phyloP scores from a whole-genome alignment of 345 rosid species.

The Arabidopsis arenosa region DNA sequence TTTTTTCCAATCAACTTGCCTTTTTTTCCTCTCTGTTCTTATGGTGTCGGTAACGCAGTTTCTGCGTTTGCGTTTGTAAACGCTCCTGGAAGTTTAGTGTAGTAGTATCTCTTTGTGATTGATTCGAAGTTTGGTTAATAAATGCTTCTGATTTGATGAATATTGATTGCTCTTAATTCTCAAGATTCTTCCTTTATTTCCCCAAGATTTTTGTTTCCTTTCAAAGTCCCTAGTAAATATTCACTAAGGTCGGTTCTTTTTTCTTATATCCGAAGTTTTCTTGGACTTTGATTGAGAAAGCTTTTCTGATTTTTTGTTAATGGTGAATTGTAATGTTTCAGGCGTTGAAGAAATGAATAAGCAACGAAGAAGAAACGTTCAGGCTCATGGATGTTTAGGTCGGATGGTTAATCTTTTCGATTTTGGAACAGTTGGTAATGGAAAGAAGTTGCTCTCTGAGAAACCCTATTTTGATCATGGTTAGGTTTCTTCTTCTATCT shows the following conservation, averaged over 20 bases:
- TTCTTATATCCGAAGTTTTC: conserved; percentile 9
- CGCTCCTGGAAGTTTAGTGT: conserved; percentile 18
- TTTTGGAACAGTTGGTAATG: conserved; percentile 53
- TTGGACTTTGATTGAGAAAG: conserved; percentile 3
- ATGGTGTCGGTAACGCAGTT: conserved; percentile 39
- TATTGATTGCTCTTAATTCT: conserved; percentile 6
- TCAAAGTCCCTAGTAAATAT: conserved; percentile 16
- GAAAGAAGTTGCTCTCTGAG: conserved; percentile 49
- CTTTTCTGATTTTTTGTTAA: neutral
- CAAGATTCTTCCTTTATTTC: conserved; percentile 31
- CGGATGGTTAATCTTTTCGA: conserved; percentile 70
- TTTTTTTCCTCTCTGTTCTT: conserved; percentile 6
- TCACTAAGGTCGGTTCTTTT: neutral
- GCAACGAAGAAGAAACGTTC: conserved; percentile 53
- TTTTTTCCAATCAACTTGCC: neutral
- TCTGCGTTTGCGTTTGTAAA: conserved; percentile 19
- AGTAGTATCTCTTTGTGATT: neutral
- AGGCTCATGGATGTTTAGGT: conserved; percentile 54
- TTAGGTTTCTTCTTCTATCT: conserved; percentile 41
- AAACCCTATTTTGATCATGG: conserved; percentile 65
- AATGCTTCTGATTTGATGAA: conserved; percentile 36
- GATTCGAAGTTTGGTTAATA: neutral
- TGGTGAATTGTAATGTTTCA: conserved; percentile 33
- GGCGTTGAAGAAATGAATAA: conserved; percentile 67
- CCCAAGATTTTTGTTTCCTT: conserved; percentile 25